These are phyloP conservation scores for Lomentospora prolificans DNA, from an alignment of 2,329 filamentous ascomycete genomes.

Conservation along the genomic window DNA sequence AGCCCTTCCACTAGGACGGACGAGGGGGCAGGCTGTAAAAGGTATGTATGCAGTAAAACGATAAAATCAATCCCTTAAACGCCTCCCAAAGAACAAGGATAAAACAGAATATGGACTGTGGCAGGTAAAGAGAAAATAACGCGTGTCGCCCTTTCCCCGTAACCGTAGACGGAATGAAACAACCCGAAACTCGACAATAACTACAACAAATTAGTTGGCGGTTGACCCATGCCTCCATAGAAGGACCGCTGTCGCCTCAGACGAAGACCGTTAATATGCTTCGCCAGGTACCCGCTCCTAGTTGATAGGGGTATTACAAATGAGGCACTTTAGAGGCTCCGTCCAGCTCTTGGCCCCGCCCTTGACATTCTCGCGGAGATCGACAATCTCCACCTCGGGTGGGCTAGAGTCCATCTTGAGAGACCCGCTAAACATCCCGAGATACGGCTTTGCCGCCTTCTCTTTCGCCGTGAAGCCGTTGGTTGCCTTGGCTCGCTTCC, in stretches of 20 bases:
- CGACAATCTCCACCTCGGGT: conserved; percentile 40
- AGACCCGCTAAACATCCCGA: conserved; percentile 40
- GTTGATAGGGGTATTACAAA: conserved; percentile 38
- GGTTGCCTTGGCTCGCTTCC: conserved; percentile 19
- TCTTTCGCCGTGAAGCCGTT: conserved; percentile 16
- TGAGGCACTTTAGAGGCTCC: conserved; percentile 39
- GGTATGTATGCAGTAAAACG: no score
- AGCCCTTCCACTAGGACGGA: no score
- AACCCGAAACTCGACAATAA: neutral
- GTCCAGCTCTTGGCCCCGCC: conserved; percentile 44
- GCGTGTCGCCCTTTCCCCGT: neutral
- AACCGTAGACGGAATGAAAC: neutral
- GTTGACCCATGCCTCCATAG: no score
- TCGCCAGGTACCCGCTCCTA: no score
- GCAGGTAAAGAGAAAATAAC: neutral
- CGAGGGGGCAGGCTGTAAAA: no score
- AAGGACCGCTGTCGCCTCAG: no score
- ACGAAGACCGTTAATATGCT: no score
- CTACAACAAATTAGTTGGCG: neutral
- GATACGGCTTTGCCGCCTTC: conserved; percentile 34
- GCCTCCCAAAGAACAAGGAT: no score
- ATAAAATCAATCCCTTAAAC: no score
- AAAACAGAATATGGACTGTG: no score
- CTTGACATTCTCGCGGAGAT: conserved; percentile 35
- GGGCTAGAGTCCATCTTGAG: conserved; percentile 37